Conservation (phyloP, 441 rosid genomes). For the Kokia cookei region DNA sequence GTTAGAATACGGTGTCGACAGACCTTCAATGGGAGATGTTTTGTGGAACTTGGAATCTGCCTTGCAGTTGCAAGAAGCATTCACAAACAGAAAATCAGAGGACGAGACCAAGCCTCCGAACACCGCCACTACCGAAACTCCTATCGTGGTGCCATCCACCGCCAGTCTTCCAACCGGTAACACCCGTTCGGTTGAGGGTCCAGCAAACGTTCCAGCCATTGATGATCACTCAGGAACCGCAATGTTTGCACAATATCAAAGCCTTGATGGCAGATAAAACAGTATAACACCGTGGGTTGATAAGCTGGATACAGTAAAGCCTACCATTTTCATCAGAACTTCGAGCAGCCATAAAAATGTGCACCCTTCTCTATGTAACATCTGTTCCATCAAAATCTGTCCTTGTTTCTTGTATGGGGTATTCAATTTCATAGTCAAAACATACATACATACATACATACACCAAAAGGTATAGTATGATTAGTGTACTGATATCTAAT, state of each 20-base stretch:
- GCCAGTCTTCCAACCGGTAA: slow-evolving; percentile 17
- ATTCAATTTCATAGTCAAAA: neutral
- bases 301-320: neutral
- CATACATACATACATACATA: too few relatives aligned
- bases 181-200: slow-evolving; percentile 19
- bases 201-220: slow-evolving; percentile 32
- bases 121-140: slow-evolving; percentile 10
- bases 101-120: slow-evolving; percentile 41
- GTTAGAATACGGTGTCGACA: slow-evolving; percentile 70
- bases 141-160: slow-evolving; percentile 17
- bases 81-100: slow-evolving; percentile 43
- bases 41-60: slow-evolving; percentile 93
- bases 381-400: neutral
- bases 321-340: slow-evolving; percentile 7
- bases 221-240: slow-evolving; percentile 66
- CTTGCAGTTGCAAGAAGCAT: slow-evolving; percentile 85
- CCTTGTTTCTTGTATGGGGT: neutral
- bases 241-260: slow-evolving; percentile 47
- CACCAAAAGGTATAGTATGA: neutral
- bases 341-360: neutral
- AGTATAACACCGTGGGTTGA: neutral
- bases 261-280: slow-evolving; percentile 49
- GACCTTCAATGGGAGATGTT: slow-evolving; percentile 95
- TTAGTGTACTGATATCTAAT: neutral
- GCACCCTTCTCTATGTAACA: neutral